Base-by-base conservation (phyloP, 805 yeast species). In the Candida morakotiae region DNA sequence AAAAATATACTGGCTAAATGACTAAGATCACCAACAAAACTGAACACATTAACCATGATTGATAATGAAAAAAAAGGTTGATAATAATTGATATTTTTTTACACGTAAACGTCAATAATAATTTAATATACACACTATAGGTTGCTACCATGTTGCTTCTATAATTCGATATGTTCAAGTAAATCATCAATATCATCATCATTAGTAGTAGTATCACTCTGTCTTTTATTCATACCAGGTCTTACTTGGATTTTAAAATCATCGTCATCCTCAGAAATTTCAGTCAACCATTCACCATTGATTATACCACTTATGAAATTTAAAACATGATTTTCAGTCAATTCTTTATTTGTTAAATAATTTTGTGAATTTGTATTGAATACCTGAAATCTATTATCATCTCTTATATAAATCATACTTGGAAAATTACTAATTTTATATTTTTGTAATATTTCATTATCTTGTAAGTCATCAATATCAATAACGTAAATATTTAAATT, bases 1-100 rank as follows among this genome's bases (percentile, higher is more conserved):
- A 93, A 75, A 41, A 85, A 65, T 34, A 87, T 85, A 49, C 94
- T 81, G 13, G 83, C 78, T 58, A 87, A 64, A 57, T 93, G 98
- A 32, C 93, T 77, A 38, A 87, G 53, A 55, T 93, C 98, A 20
- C 91, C 95, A 24, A 60, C 40, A 35, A 68, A 52, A 23, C 71
- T 56, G 46, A 68, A 68, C 37, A 67, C 55, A 42, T 67, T 68
- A 4, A 30, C 33, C 73, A 68, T 67, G 44, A 24, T 24, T 24
- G 16, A 20, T 20, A 29, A 19, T 19, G 21, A n/a, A n/a, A n/a
- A n/a, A n/a, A n/a, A n/a, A n/a, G n/a, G n/a, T n/a, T n/a, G n/a
- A n/a, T n/a, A n/a, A n/a, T n/a, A n/a, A n/a, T n/a, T n/a, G n/a
- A n/a, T n/a, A n/a, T n/a, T n/a, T n/a, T 13, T 31, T 31, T 31